Conservation (phyloP, 2,329 filamentous ascomycete species). For the Lanzia echinophila region DNA sequence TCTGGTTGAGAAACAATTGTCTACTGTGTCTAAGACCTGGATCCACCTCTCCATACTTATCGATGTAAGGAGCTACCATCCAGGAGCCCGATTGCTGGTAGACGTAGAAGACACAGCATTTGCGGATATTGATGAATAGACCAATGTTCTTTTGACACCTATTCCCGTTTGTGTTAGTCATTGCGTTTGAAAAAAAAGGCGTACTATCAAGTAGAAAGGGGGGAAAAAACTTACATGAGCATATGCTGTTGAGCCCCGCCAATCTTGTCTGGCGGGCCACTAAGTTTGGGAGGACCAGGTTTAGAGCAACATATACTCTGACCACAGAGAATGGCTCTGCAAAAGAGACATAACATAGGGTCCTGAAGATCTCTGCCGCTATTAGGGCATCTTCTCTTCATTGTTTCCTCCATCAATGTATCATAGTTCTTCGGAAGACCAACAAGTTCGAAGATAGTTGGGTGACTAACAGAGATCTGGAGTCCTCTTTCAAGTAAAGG, state of each 20-base stretch:
- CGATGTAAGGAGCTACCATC: conserved; percentile 84
- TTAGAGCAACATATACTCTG: conserved; percentile 88
- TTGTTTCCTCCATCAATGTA: conserved; percentile 84
- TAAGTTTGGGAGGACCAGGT: conserved; percentile 35
- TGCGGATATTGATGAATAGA: conserved; percentile 94
- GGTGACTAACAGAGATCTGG: conserved; percentile 56
- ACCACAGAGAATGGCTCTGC: conserved; percentile 92
- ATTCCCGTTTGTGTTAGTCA: conserved; percentile 23
- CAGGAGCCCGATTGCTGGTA: conserved; percentile 79
- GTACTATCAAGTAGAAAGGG: no score
- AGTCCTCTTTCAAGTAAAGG: neutral
- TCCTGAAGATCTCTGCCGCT: conserved; percentile 89
- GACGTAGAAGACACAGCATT: conserved; percentile 85
- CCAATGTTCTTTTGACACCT: conserved; percentile 87
- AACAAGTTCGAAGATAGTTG: conserved; percentile 87
- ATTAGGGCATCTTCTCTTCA: conserved; percentile 74
- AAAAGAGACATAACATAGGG: conserved; percentile 87
- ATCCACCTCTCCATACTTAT: conserved; percentile 93
- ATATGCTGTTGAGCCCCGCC: conserved; percentile 91
- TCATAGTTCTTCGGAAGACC: conserved; percentile 91
- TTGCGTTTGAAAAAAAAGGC: no score
- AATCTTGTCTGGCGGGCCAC: conserved; percentile 41
- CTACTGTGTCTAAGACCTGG: conserved; percentile 81
- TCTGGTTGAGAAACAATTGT: conserved; percentile 88
- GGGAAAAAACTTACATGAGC: conserved; percentile 53